phyloP scores from a whole-genome alignment of 495 filamentous ascomycete genomes.

The Penicillium ochrochloron region DNA sequence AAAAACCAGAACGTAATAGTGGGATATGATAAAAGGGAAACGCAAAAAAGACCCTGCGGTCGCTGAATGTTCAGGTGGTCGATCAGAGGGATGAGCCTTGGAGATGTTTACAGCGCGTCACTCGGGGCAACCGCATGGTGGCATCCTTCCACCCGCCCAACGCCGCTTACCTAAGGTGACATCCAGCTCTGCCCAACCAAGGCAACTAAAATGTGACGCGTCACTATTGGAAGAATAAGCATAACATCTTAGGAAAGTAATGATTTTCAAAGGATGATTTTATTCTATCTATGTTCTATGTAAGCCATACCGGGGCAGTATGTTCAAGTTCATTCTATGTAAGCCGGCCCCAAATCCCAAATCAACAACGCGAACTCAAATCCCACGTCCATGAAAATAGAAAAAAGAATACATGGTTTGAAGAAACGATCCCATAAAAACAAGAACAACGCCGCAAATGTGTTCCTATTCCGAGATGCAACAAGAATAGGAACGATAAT shows the following conservation, averaged over 20 bases:
- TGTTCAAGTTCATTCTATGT: slow-evolving; percentile 26
- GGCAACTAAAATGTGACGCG: slow-evolving; percentile 9
- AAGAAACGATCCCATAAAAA: slow-evolving; percentile 16
- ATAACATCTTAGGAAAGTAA: background rate
- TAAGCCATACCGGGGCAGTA: slow-evolving; percentile 15
- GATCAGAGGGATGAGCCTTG: slow-evolving; percentile 28
- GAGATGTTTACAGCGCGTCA: slow-evolving; percentile 51
- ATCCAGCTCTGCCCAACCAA: background rate
- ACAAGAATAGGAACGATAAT: slow-evolving; percentile 12
- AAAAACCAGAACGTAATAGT: slow-evolving; percentile 20
- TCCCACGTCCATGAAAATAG: slow-evolving; percentile 20
- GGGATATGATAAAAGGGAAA: slow-evolving; percentile 22
- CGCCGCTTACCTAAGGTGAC: slow-evolving; percentile 20
- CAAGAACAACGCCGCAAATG: slow-evolving; percentile 21
- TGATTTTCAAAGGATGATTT: background rate
- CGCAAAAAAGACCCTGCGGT: slow-evolving; percentile 34
- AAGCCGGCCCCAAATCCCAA: slow-evolving; percentile 10
- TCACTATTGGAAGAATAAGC: background rate
- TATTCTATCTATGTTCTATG: slow-evolving; percentile 17
- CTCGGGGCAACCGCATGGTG: slow-evolving; percentile 48
- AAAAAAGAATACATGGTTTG: slow-evolving; percentile 24
- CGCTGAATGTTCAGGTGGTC: slow-evolving; percentile 33
- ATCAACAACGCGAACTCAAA: slow-evolving; percentile 6
- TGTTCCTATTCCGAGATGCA: slow-evolving; percentile 8
- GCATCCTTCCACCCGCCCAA: background rate